A percentile compares a stretch with the other conserved stretches of the same genome.
Evolutionary conservation across 306 rosid species (phyloP).

Genomic region (Corylus heterophylla): DNA sequence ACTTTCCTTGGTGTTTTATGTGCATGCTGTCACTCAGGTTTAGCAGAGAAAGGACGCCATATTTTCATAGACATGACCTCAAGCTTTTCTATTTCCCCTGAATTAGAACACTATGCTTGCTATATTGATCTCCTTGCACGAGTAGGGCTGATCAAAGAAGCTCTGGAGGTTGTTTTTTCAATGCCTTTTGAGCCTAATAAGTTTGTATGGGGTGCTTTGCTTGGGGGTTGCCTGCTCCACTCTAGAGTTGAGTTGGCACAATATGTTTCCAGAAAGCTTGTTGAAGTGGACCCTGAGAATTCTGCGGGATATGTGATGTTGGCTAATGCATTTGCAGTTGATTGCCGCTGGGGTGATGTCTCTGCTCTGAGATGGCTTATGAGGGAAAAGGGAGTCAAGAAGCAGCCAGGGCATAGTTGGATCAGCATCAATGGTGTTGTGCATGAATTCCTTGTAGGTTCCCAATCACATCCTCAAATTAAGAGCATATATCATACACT

Average conservation of each 20-base stretch:
- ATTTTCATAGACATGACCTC: constrained; percentile 41
- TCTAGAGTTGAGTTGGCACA: constrained; percentile 53
- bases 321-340: constrained; percentile 60
- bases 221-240: constrained; percentile 62
- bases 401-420: constrained; percentile 71
- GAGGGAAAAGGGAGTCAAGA: constrained; percentile 57
- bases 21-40: constrained; percentile 68
- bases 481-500: constrained; percentile 37
- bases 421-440: constrained; percentile 54
- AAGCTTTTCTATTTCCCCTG: constrained; percentile 27
- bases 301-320: constrained; percentile 62
- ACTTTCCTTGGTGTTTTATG: constrained; percentile 58
- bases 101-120: constrained; percentile 61
- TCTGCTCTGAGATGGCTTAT: constrained; percentile 46
- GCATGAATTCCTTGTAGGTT: constrained; percentile 57
- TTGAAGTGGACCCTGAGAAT: constrained; percentile 48
- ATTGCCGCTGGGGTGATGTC: constrained; percentile 49
- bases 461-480: constrained; percentile 42
- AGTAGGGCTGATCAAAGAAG: constrained; percentile 57
- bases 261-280: constrained; percentile 55
- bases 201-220: constrained; percentile 68
- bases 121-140: constrained; percentile 67
- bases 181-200: constrained; percentile 64
- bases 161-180: constrained; percentile 39
- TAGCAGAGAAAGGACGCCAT: constrained; percentile 43